Conservation (phyloP, 1,284 basidiomycete genomes). For the Cronartium ribicola region DNA sequence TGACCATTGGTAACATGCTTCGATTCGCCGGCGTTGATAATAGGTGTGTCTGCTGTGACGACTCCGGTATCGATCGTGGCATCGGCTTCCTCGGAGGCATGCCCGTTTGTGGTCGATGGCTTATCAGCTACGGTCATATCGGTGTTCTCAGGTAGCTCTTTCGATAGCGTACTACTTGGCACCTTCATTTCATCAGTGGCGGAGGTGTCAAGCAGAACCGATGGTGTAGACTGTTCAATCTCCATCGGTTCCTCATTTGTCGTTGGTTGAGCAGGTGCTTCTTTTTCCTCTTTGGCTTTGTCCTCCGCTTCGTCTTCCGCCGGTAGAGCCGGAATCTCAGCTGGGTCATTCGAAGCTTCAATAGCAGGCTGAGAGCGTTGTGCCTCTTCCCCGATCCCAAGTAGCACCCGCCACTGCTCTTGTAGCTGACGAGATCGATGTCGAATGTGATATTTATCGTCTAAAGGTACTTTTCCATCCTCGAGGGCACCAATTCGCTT, state of each 20-base stretch:
- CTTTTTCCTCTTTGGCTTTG: neutral
- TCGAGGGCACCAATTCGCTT: slow-evolving; percentile 37
- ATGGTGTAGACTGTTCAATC: neutral
- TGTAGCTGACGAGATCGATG: slow-evolving; percentile 33
- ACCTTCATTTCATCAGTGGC: slow-evolving; percentile 1
- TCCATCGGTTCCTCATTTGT: neutral
- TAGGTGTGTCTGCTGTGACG: neutral
- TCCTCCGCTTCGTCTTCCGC: no score
- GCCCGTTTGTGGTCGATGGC: neutral
- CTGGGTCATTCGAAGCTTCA: neutral
- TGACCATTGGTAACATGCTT: slow-evolving; percentile 6
- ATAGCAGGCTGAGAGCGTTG: neutral
- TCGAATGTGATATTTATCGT: slow-evolving; percentile 32
- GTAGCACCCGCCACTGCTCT: slow-evolving; percentile 27
- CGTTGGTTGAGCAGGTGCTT: slow-evolving; percentile 1
- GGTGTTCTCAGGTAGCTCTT: neutral
- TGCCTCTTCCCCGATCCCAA: slow-evolving; percentile 32
- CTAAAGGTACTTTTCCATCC: slow-evolving; percentile 27
- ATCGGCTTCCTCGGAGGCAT: neutral
- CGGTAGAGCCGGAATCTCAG: neutral
- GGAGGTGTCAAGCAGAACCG: slow-evolving; percentile 4
- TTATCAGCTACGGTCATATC: slow-evolving; percentile 12
- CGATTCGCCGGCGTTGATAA: neutral
- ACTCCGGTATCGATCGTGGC: neutral
- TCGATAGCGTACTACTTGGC: slow-evolving; percentile 3